Conservation (phyloP, 176 grass and related monocot genomes). For the Bonia amplexicaulis region DNA sequence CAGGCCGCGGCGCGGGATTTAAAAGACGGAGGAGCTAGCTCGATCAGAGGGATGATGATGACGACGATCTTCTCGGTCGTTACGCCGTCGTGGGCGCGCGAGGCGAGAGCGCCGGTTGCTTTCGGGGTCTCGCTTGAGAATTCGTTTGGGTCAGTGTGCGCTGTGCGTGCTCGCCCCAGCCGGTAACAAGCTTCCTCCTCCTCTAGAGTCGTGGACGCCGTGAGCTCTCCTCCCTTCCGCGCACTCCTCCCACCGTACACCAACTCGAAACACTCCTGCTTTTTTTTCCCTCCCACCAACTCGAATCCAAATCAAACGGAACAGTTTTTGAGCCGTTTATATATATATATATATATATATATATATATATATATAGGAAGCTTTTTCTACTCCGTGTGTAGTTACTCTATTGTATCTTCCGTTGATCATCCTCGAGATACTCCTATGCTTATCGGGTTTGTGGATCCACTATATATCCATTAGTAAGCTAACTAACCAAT, state of each 20-base stretch:
- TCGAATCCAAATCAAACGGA: no score
- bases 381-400: no score
- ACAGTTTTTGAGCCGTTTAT: no score
- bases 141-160: not conserved
- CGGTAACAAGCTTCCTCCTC: conserved; percentile 40
- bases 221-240: not conserved
- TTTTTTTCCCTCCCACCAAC: no score
- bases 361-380: no score
- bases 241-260: conserved; percentile 4
- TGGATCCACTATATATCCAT: no score
- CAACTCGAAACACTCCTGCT: not conserved
- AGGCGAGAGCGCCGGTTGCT: conserved; percentile 1
- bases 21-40: not conserved
- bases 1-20: not conserved
- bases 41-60: not conserved
- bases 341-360: no score
- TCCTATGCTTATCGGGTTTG: no score
- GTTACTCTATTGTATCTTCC: no score
- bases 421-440: no score
- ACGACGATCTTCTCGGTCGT: not conserved
- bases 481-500: no score
- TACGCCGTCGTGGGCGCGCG: conserved; percentile 14
- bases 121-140: not conserved
- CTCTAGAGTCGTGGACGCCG: not conserved
- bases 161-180: not conserved